These are phyloP conservation scores for Cladophialophora bantiana DNA, from an alignment of 2,329 filamentous ascomycete species.

Conservation along the genomic window DNA sequence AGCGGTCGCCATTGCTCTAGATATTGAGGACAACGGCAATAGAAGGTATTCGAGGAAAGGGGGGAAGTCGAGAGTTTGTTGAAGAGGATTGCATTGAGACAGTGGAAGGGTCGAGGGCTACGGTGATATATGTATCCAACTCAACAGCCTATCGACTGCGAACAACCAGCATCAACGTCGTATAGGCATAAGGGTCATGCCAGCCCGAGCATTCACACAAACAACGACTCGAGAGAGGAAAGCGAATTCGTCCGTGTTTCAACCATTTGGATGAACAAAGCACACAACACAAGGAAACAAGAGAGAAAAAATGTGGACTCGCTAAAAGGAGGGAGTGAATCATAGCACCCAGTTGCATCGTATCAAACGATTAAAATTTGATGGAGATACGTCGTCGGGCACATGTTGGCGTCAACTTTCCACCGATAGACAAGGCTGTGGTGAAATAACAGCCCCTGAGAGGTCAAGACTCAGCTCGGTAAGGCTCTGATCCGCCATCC, in stretches of 20 bases:
- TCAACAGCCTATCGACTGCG: not conserved
- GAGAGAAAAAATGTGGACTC: conserved; percentile 4
- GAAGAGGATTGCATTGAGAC: conserved; percentile 3
- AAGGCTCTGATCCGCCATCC: conserved; percentile 13
- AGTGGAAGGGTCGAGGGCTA: not conserved
- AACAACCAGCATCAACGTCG: not conserved
- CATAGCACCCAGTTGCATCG: conserved; percentile 18
- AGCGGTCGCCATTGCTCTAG: conserved; percentile 25
- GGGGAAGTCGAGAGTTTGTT: not conserved
- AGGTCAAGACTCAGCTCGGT: conserved; percentile 13
- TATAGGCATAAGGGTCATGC: not conserved
- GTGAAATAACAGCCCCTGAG: conserved; percentile 2
- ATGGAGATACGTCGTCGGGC: conserved; percentile 12
- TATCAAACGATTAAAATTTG: conserved; percentile 5
- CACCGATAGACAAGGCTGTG: conserved; percentile 27
- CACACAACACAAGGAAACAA: conserved; percentile 1
- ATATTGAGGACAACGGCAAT: not conserved
- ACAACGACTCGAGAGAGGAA: conserved; percentile 1
- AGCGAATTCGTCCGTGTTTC: conserved; percentile 21
- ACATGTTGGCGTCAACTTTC: conserved; percentile 12
- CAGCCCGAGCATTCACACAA: not conserved
- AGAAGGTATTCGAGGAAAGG: not conserved
- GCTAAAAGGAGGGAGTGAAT: conserved; percentile 20
- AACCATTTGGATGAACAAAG: conserved; percentile 5
- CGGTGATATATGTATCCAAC: conserved; percentile 9